Percentiles rank a stretch among this genome's conserved stretches.
Conservation (phyloP, 2,329 filamentous ascomycete genomes). For the Venturia effusa region DNA sequence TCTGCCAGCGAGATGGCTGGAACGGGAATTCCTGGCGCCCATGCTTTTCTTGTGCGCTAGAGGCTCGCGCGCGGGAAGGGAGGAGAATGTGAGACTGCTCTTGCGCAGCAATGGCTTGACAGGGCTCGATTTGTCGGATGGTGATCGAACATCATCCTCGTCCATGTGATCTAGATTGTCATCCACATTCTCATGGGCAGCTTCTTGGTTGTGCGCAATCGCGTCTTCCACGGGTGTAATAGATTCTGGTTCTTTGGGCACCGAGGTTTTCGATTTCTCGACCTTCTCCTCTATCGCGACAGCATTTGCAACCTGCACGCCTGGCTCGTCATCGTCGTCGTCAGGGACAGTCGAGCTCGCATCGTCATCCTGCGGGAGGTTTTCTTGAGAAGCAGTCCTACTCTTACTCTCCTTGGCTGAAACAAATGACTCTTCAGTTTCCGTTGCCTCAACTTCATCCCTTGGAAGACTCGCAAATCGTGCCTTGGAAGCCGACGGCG, state of each 20-base stretch:
- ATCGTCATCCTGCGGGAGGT: constrained; percentile 3
- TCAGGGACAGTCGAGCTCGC: constrained; percentile 15
- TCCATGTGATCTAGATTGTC: constrained; percentile 25
- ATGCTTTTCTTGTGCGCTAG: constrained; percentile 75
- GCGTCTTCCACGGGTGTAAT: too few species aligned
- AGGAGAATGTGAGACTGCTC: constrained; percentile 90
- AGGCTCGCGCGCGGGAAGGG: constrained; percentile 82
- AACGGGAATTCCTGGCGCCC: constrained; percentile 59
- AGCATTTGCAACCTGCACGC: constrained; percentile 13
- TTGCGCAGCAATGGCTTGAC: constrained; percentile 72
- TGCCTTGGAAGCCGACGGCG: background rate
- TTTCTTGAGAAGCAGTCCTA: constrained; percentile 16
- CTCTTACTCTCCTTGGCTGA: constrained; percentile 35
- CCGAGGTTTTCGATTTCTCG: constrained; percentile 16
- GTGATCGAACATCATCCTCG: constrained; percentile 44
- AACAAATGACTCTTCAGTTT: constrained; percentile 34
- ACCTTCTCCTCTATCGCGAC: constrained; percentile 20
- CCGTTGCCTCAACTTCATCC: constrained; percentile 17
- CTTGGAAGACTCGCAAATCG: constrained; percentile 5
- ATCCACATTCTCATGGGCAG: constrained; percentile 20
- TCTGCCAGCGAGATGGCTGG: constrained; percentile 65
- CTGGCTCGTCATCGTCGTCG: constrained; percentile 15
- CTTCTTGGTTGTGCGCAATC: constrained; percentile 11
- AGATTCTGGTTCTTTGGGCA: constrained; percentile 14
- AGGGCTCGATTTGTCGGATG: constrained; percentile 62